These are phyloP conservation scores for Coniferiporia sulphurascens DNA, from an alignment of 1,284 basidiomycete species.

Conservation along the genomic window DNA sequence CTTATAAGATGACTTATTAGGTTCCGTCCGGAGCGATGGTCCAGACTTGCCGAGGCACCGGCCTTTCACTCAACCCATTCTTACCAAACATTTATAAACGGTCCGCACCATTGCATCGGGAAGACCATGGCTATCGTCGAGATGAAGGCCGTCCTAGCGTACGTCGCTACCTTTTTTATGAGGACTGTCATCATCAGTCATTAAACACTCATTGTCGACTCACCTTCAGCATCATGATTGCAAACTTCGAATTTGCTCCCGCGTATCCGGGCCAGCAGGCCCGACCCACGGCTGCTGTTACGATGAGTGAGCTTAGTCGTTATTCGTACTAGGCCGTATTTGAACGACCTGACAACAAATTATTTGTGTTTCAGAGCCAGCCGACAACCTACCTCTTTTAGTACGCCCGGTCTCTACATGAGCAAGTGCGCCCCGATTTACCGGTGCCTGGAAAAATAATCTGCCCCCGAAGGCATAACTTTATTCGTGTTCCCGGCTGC, in stretches of 20 bases:
- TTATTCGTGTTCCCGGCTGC: too few species aligned
- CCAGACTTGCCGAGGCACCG: neutral
- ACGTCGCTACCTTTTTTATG: slow-evolving; percentile 19
- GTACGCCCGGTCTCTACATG: slow-evolving; percentile 1
- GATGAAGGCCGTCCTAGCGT: slow-evolving; percentile 46
- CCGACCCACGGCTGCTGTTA: slow-evolving; percentile 36
- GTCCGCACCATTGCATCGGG: slow-evolving; percentile 21
- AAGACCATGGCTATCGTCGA: slow-evolving; percentile 47
- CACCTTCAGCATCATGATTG: slow-evolving; percentile 29
- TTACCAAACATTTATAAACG: slow-evolving; percentile 17
- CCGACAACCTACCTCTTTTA: slow-evolving; percentile 17
- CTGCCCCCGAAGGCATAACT: too few species aligned
- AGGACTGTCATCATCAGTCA: neutral
- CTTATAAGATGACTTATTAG: neutral
- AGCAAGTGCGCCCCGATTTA: neutral
- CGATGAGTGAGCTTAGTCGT: slow-evolving; percentile 33
- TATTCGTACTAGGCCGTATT: neutral
- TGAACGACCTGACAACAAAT: neutral
- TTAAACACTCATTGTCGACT: neutral
- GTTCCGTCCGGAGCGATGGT: slow-evolving; percentile 20
- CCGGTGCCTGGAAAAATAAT: too few species aligned
- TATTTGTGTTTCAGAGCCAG: slow-evolving; percentile 12
- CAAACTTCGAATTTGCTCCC: slow-evolving; percentile 39
- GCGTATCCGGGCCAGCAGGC: slow-evolving; percentile 36
- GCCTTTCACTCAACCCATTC: slow-evolving; percentile 9